Evolutionary conservation across 2,329 filamentous ascomycete species (phyloP), one percentile per base, ranked within the genome.

Genomic region (Venturia aucupariae): DNA sequence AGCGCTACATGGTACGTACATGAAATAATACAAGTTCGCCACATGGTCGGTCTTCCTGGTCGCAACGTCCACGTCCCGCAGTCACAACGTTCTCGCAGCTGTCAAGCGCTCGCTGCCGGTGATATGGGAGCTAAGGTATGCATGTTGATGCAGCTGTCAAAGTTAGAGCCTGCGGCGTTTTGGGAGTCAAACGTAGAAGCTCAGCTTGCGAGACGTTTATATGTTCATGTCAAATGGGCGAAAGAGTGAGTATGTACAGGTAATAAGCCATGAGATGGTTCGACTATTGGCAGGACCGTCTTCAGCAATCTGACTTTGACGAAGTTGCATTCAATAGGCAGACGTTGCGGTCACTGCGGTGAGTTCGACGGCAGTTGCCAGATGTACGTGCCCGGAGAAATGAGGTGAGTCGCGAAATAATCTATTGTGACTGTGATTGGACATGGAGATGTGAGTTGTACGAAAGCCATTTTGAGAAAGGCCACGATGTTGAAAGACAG

Each of bases 1-100:
- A 24, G 27, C 22, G 46, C 46, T 51, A 27, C 46, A 51, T 27
- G 22, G 46, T 27, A 51, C 8, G 22, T 51, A 51, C 46, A 51
- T 51, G 24, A 3, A 46, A 22, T 2, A n/a, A 46, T 22, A 46
- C 42, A 22, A 46, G 17, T 22, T n/a, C 42, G 42, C 42, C n/a
- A 5, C 17, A 44, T 46, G 42, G 7, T 46, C 42, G 1, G 42
- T 46, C 42, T 51, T 13, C 15, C 24, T 27, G 46, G 46, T n/a
- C n/a, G n/a, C 10, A 15, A n/a, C 46, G 5, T 51, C 27, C 22
- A 27, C 22, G 22, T n/a, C 30, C 51, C 51, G 51, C 51, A n/a
- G 51, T 35, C 51, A 35, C 51, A 57, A 57, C 51, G 51, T 32
- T 35, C 30, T 57, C 35, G 30, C 51, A 57, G 51, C 51, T 57